These are phyloP conservation scores for Volvariella surrecta DNA, from an alignment of 1,284 basidiomycete species.

Conservation along the genomic window DNA sequence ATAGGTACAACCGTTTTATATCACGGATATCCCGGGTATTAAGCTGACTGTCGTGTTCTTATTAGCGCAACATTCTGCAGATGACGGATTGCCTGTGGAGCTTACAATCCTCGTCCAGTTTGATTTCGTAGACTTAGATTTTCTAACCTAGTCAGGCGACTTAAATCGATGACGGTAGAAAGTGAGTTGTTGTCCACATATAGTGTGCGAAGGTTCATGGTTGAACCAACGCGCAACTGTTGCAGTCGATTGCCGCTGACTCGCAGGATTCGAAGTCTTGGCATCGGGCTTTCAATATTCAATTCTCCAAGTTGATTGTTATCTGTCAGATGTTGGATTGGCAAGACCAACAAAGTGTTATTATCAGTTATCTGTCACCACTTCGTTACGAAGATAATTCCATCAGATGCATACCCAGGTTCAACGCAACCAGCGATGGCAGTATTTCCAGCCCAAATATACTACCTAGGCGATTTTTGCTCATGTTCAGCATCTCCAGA, in stretches of 20 bases:
- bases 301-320: constrained; percentile 58
- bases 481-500: constrained; percentile 79
- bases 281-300: constrained; percentile 44
- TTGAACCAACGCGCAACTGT: constrained; percentile 57
- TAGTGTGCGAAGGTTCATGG: constrained; percentile 78
- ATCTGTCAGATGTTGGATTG: constrained; percentile 38
- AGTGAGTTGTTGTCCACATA: constrained; percentile 89
- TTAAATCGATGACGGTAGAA: constrained; percentile 40
- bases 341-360: constrained; percentile 6
- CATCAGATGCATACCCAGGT: constrained; percentile 57
- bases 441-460: constrained; percentile 58
- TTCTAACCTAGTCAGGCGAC: constrained; percentile 66
- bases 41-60: constrained; percentile 32
- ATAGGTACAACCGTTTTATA: constrained; percentile 89
- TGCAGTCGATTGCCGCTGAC: constrained; percentile 77
- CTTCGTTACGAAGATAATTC: constrained; percentile 1
- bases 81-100: constrained; percentile 18
- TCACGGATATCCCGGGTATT: constrained; percentile 75
- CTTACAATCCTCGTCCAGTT: constrained; percentile 64
- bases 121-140: constrained; percentile 92
- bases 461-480: constrained; percentile 63
- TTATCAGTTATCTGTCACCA: constrained; percentile 9
- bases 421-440: constrained; percentile 60
- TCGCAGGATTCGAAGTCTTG: constrained; percentile 75
- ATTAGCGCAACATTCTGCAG: constrained; percentile 8